These are phyloP conservation scores for Trichoderma gamsii DNA, from an alignment of 495 filamentous ascomycete species.

Conservation along the genomic window DNA sequence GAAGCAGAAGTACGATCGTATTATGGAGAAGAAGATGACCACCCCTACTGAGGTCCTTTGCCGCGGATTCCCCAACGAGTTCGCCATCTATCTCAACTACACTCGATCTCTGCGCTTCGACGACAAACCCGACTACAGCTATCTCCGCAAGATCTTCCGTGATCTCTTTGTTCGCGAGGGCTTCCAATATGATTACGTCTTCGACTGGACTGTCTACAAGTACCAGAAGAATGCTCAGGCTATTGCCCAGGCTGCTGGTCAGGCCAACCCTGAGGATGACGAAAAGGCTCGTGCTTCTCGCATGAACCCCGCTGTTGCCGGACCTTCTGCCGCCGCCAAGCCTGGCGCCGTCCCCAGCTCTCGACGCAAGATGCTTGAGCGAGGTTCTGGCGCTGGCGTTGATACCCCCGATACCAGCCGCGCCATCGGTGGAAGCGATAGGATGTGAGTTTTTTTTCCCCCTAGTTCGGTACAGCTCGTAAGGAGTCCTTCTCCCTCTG, in stretches of 20 bases:
- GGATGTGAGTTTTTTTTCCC: conserved; percentile 86
- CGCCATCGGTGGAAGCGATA: conserved; percentile 85
- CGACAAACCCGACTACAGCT: conserved; percentile 99
- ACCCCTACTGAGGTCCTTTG: conserved; percentile 98
- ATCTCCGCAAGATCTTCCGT: conserved; percentile 99
- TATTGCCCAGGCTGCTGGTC: conserved; percentile 34
- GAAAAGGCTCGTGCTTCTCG: conserved; percentile 60
- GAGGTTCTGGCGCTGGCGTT: conserved; percentile 51
- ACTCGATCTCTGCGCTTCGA: conserved; percentile 97
- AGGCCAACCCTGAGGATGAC: conserved; percentile 50
- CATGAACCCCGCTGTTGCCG: conserved; percentile 54
- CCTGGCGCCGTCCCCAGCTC: conserved; percentile 70
- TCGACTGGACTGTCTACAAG: conserved; percentile 99
- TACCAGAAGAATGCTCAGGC: conserved; percentile 96
- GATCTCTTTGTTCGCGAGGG: conserved; percentile 98
- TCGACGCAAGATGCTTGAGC: conserved; percentile 79
- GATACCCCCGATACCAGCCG: conserved; percentile 81
- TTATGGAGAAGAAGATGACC: conserved; percentile 99
- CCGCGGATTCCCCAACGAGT: conserved; percentile 98
- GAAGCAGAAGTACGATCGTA: conserved; percentile 99
- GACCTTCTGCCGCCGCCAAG: conserved; percentile 52
- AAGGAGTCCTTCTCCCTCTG: conserved; percentile 77
- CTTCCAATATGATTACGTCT: conserved; percentile 99
- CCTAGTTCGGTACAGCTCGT: conserved; percentile 53
- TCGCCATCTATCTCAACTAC: conserved; percentile 99